A percentile compares a stretch with the other conserved stretches of the same genome.
These are phyloP conservation scores for Metarhizium anisopliae DNA, from an alignment of 2,329 filamentous ascomycete species.

Conservation along the genomic window DNA sequence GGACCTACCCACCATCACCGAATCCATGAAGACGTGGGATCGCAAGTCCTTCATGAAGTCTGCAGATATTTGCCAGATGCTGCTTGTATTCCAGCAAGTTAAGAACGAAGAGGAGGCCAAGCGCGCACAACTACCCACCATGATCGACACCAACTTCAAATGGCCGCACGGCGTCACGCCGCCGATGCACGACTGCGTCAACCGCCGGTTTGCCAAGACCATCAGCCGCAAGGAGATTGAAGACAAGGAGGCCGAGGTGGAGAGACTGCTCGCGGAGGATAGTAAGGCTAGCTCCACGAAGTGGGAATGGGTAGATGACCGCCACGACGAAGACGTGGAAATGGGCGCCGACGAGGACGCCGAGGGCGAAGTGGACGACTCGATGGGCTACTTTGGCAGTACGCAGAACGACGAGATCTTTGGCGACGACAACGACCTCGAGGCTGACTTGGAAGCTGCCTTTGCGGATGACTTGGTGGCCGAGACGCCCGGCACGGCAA, in stretches of 20 bases:
- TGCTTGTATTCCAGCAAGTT: constrained; percentile 65
- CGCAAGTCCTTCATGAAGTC: constrained; percentile 81
- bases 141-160: constrained; percentile 59
- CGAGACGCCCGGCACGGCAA: constrained; percentile 33
- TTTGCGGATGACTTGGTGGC: constrained; percentile 32
- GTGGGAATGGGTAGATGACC: constrained; percentile 57
- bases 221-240: constrained; percentile 77
- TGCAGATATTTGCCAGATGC: constrained; percentile 82
- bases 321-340: constrained; percentile 31
- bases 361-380: constrained; percentile 37
- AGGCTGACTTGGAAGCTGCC: constrained; percentile 47
- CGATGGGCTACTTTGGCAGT: constrained; percentile 28
- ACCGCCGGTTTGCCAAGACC: constrained; percentile 74
- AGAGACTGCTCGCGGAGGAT: constrained; percentile 64
- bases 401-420: constrained; percentile 19
- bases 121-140: constrained; percentile 58
- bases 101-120: constrained; percentile 56
- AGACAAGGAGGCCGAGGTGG: constrained; percentile 72
- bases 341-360: constrained; percentile 39
- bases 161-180: constrained; percentile 84
- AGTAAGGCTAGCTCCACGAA: constrained; percentile 48
- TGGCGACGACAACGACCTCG: constrained; percentile 37
- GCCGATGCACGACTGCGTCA: constrained; percentile 77
- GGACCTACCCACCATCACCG: constrained; percentile 77
- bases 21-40: constrained; percentile 92